Evolutionary conservation across 345 rosid genomes (phyloP).

Genomic region (Linum lewisii): DNA sequence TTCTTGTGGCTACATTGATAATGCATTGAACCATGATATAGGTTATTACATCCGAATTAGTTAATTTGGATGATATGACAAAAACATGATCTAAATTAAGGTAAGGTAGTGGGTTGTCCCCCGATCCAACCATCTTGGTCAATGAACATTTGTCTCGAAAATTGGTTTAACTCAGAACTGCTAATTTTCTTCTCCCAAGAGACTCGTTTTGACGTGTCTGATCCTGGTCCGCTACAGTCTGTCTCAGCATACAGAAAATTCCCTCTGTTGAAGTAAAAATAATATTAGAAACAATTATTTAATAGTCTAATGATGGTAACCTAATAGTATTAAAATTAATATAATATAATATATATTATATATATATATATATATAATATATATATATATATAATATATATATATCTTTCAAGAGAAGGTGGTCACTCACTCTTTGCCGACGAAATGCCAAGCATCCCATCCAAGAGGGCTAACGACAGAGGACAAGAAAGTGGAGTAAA

Average conservation of each 20-base stretch:
- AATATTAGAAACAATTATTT: too few species aligned
- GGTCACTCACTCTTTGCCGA: slow-evolving; percentile 15
- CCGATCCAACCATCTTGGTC: slow-evolving; percentile 28
- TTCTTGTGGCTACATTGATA: too few species aligned
- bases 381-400: too few species aligned
- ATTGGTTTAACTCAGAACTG: background rate
- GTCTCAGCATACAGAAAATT: slow-evolving; percentile 32
- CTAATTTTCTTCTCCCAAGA: slow-evolving; percentile 17
- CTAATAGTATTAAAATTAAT: too few species aligned
- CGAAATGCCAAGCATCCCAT: slow-evolving; percentile 25
- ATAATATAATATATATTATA: too few species aligned
- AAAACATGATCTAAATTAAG: background rate
- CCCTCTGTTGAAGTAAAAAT: slow-evolving; percentile 11
- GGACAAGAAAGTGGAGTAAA: slow-evolving; percentile 5
- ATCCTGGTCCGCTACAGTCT: slow-evolving; percentile 17
- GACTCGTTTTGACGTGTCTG: slow-evolving; percentile 18
- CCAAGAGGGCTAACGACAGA: slow-evolving; percentile 14
- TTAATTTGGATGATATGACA: too few species aligned
- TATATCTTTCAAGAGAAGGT: too few species aligned
- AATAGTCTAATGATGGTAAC: too few species aligned
- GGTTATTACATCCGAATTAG: too few species aligned
- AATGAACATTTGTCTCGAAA: slow-evolving; percentile 15
- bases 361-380: too few species aligned
- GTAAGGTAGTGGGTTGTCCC: background rate
- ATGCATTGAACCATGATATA: too few species aligned